Evolutionary conservation across 1,139 yeast genomes (phyloP).

Genomic region (Debaryomyces fabryi): DNA sequence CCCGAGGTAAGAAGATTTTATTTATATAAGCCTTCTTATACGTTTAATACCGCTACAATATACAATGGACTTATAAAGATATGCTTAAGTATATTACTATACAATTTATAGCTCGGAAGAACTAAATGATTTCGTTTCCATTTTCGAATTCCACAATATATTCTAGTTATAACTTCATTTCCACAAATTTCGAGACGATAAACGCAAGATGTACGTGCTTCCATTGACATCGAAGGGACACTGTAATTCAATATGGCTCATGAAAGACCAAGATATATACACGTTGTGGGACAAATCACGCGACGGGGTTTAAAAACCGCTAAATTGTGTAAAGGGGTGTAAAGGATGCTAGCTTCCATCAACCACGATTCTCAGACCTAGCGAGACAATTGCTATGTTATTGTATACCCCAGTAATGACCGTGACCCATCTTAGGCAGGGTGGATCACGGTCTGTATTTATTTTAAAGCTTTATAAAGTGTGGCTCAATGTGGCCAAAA

Average conservation of each 20-base stretch:
- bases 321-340: not conserved
- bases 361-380: not conserved
- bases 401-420: not conserved
- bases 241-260: not conserved
- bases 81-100: not conserved
- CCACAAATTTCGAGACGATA: not conserved
- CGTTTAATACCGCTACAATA: not conserved
- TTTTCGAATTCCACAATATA: not conserved
- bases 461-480: not conserved
- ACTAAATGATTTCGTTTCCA: not conserved
- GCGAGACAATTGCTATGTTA: not conserved
- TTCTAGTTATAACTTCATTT: not conserved
- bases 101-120: not conserved
- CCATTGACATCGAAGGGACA: not conserved
- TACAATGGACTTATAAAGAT: not conserved
- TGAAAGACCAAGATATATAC: not conserved
- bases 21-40: not conserved
- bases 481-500: constrained; percentile 1
- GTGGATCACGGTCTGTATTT: not conserved
- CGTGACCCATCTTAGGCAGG: not conserved
- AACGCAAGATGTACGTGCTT: not conserved
- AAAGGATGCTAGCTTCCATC: not conserved
- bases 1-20: not conserved
- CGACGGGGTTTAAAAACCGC: not conserved
- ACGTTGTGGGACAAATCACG: not conserved